Evolutionary conservation across 1,139 yeast genomes (phyloP).

Genomic region (Zygosaccharomyces sapae): DNA sequence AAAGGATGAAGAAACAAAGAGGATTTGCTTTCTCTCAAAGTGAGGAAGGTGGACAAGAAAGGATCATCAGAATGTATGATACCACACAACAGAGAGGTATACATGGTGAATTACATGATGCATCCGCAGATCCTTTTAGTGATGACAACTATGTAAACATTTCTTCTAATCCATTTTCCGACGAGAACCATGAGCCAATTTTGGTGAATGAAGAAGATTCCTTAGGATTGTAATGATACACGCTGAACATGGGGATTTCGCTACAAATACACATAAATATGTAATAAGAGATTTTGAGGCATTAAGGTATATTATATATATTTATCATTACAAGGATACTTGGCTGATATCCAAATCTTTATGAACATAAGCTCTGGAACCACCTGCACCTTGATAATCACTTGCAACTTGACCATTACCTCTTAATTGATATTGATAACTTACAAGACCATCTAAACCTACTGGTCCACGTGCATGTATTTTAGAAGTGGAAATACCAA

Average conservation of each 20-base stretch:
- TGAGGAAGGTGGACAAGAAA: slow-evolving; percentile 88
- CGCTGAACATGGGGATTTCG: slow-evolving; percentile 2
- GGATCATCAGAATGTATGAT: slow-evolving; percentile 88
- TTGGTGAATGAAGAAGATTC: slow-evolving; percentile 7
- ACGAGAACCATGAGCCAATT: slow-evolving; percentile 9
- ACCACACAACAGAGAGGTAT: slow-evolving; percentile 64
- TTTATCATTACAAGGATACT: slow-evolving; percentile 18
- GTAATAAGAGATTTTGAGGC: background rate
- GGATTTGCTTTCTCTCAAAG: slow-evolving; percentile 98
- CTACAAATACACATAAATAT: background rate
- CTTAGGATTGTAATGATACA: slow-evolving; percentile 3
- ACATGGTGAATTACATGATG: slow-evolving; percentile 50
- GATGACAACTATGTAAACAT: slow-evolving; percentile 19
- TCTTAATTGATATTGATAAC: slow-evolving; percentile 87
- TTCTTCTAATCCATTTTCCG: slow-evolving; percentile 14
- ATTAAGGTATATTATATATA: background rate
- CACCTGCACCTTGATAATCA: slow-evolving; percentile 92
- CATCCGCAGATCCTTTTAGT: slow-evolving; percentile 34
- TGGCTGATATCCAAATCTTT: slow-evolving; percentile 47
- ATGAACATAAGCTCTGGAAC: slow-evolving; percentile 73
- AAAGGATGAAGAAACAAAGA: slow-evolving; percentile 95
- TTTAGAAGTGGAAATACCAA: slow-evolving; percentile 93
- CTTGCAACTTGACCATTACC: slow-evolving; percentile 92
- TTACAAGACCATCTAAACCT: slow-evolving; percentile 92
- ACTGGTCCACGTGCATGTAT: slow-evolving; percentile 99